These are phyloP conservation scores for Cornus suecica DNA, from an alignment of 148 eudicot genomes.

Conservation along the genomic window DNA sequence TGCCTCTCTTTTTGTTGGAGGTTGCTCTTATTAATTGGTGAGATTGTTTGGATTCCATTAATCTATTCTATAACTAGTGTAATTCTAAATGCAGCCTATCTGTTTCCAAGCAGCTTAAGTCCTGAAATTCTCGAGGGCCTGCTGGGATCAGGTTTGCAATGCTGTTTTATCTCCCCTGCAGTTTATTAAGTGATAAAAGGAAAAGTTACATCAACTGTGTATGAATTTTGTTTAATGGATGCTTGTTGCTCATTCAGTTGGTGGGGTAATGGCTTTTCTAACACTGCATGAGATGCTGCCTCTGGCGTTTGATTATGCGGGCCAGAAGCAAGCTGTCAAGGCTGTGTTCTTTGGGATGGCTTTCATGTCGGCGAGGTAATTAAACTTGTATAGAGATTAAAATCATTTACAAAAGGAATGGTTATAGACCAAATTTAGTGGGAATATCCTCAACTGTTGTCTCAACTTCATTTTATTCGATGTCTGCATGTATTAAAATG, in stretches of 20 bases:
- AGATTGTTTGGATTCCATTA: background rate
- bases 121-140: conserved; percentile 97
- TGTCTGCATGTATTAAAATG: too few species aligned
- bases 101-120: conserved; percentile 77
- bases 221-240: conserved; percentile 8
- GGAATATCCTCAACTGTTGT: background rate
- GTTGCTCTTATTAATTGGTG: background rate
- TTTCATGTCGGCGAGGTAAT: conserved; percentile 98
- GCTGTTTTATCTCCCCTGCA: background rate
- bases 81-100: conserved; percentile 51
- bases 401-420: background rate
- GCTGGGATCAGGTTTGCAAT: conserved; percentile 68
- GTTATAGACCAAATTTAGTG: background rate
- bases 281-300: conserved; percentile 99
- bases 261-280: conserved; percentile 98
- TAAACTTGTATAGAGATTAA: background rate
- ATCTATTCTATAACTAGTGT: background rate
- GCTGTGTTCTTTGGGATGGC: conserved; percentile 98
- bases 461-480: background rate
- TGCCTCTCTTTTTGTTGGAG: background rate
- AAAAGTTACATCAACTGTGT: background rate
- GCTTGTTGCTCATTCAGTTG: conserved; percentile 49
- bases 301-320: conserved; percentile 96
- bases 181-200: conserved; percentile 5
- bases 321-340: conserved; percentile 92